These are phyloP conservation scores for Diplotaxis tenuifolia DNA, from an alignment of 345 rosid genomes.

Conservation along the genomic window DNA sequence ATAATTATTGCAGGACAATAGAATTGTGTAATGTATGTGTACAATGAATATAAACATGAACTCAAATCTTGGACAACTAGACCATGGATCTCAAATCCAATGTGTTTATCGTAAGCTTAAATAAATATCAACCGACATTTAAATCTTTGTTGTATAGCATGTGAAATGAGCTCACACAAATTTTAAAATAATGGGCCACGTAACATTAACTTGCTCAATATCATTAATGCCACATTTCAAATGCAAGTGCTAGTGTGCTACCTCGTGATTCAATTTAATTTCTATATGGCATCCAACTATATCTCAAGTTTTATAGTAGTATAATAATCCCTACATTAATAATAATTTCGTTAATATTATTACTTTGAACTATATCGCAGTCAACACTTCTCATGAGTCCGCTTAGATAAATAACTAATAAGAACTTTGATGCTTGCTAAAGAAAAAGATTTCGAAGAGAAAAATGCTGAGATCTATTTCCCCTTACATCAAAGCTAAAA, in stretches of 20 bases:
- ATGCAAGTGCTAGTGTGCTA: conserved; percentile 13
- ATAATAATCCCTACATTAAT: conserved; percentile 16
- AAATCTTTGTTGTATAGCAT: conserved; percentile 20
- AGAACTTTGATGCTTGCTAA: conserved; percentile 8
- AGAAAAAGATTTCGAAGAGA: conserved; percentile 32
- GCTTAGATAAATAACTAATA: too few species aligned
- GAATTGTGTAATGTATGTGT: not conserved
- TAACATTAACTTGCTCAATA: conserved; percentile 22
- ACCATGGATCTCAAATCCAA: conserved; percentile 11
- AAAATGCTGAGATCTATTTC: conserved; percentile 31
- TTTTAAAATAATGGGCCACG: conserved; percentile 27
- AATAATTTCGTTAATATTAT: not conserved
- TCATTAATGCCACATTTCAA: conserved; percentile 30
- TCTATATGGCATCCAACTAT: conserved; percentile 4
- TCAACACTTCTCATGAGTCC: conserved; percentile 5
- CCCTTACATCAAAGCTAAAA: conserved; percentile 23
- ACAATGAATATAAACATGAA: conserved; percentile 19
- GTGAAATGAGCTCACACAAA: conserved; percentile 28
- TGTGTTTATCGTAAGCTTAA: conserved; percentile 8
- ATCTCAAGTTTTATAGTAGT: too few species aligned
- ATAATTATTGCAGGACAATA: not conserved
- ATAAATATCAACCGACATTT: conserved; percentile 21
- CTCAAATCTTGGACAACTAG: conserved; percentile 14
- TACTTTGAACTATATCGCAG: too few species aligned
- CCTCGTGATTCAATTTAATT: conserved; percentile 38